These are phyloP conservation scores for Salix arbutifolia DNA, from an alignment of 345 rosid species.

Conservation along the genomic window DNA sequence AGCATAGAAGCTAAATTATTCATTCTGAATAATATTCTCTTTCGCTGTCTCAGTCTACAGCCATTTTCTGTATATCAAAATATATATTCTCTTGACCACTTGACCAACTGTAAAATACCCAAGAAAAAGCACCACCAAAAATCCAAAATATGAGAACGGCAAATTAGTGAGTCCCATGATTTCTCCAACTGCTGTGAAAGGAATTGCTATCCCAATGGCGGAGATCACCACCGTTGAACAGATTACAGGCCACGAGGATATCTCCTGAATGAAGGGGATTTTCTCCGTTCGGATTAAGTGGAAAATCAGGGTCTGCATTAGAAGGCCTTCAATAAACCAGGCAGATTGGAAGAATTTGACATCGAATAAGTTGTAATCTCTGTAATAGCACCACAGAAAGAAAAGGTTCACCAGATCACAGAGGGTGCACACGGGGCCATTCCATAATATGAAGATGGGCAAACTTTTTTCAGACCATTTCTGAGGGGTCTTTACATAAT, in stretches of 20 bases:
- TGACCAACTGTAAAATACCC: slow-evolving; percentile 58
- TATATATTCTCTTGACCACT: slow-evolving; percentile 53
- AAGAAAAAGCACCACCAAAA: slow-evolving; percentile 52
- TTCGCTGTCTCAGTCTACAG: slow-evolving; percentile 23
- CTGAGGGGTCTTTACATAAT: slow-evolving; percentile 48
- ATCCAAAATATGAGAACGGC: slow-evolving; percentile 52
- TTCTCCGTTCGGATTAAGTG: slow-evolving; percentile 67
- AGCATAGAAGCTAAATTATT: not conserved
- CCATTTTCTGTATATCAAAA: slow-evolving; percentile 48
- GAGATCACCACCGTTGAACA: slow-evolving; percentile 47
- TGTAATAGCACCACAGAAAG: slow-evolving; percentile 43
- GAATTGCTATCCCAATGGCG: slow-evolving; percentile 49
- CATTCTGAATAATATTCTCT: slow-evolving; percentile 17
- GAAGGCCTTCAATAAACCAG: slow-evolving; percentile 61
- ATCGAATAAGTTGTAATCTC: not conserved
- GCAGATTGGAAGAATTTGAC: slow-evolving; percentile 45
- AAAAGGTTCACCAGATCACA: slow-evolving; percentile 43
- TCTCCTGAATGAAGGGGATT: slow-evolving; percentile 54
- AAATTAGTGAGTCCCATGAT: slow-evolving; percentile 41
- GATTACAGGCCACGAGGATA: slow-evolving; percentile 61
- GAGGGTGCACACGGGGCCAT: slow-evolving; percentile 52
- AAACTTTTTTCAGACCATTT: slow-evolving; percentile 44
- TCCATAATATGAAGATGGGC: slow-evolving; percentile 57
- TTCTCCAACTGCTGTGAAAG: slow-evolving; percentile 35
- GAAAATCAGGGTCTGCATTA: slow-evolving; percentile 59